Percentiles rank a stretch among this genome's conserved stretches.
Evolutionary conservation across 2,329 filamentous ascomycete genomes (phyloP).

Genomic region (Pseudogymnoascus sp.): DNA sequence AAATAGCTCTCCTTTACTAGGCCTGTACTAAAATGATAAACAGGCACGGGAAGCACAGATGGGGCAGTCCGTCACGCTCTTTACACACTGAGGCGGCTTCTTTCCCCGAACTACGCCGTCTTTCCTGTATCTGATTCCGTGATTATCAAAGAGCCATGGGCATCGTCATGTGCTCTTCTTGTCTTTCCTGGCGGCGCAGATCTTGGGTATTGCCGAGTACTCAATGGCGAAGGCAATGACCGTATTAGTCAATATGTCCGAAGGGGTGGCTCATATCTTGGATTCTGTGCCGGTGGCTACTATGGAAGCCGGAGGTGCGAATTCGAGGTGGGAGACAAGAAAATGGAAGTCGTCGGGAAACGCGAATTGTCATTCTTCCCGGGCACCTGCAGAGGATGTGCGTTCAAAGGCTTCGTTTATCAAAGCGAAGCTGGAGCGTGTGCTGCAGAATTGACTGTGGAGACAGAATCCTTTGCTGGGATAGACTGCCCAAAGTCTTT

Average conservation of each 20-base stretch:
- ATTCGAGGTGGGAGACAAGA: slow-evolving; percentile 78
- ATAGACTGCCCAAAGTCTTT: slow-evolving; percentile 53
- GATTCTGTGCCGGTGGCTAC: slow-evolving; percentile 91
- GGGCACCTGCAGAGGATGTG: slow-evolving; percentile 75
- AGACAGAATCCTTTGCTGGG: slow-evolving; percentile 40
- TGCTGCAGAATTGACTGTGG: slow-evolving; percentile 60
- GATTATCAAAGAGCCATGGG: slow-evolving; percentile 88
- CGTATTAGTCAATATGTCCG: slow-evolving; percentile 80
- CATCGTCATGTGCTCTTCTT: slow-evolving; percentile 74
- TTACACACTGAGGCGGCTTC: slow-evolving; percentile 74
- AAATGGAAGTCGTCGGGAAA: slow-evolving; percentile 76
- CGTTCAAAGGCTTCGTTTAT: slow-evolving; percentile 86
- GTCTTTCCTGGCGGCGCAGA: slow-evolving; percentile 95
- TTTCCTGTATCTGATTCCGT: slow-evolving; percentile 72
- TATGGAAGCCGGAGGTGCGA: slow-evolving; percentile 78
- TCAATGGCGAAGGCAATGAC: slow-evolving; percentile 84
- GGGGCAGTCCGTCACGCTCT: slow-evolving; percentile 88
- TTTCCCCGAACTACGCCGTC: slow-evolving; percentile 88
- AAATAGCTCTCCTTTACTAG: not conserved
- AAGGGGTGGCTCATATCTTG: slow-evolving; percentile 76
- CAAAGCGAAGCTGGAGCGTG: slow-evolving; percentile 77
- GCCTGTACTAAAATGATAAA: slow-evolving; percentile 11
- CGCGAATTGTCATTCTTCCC: slow-evolving; percentile 86
- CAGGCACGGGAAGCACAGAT: slow-evolving; percentile 76
- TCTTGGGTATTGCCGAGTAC: slow-evolving; percentile 75